Conservation (phyloP, 352 stramenopile species). For the Globisporangium uncinulatum region DNA sequence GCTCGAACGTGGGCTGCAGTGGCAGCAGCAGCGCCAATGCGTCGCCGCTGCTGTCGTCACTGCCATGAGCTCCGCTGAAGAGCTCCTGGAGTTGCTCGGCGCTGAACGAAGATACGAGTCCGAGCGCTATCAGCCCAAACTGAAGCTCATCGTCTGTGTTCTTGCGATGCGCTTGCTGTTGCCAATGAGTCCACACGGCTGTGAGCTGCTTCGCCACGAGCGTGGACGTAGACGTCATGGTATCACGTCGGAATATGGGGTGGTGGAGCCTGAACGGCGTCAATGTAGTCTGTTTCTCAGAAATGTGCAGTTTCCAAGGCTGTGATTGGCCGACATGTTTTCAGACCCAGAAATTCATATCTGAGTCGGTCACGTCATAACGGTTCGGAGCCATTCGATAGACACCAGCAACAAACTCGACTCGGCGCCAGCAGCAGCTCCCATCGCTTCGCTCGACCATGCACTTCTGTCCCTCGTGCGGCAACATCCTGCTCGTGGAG, state of each 20-base stretch:
- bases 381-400: no score
- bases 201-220: background rate
- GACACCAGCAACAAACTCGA: no score
- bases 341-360: no score
- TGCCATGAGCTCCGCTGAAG: slow-evolving; percentile 8
- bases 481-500: slow-evolving; percentile 89
- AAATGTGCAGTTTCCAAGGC: no score
- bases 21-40: slow-evolving; percentile 34
- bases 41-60: background rate
- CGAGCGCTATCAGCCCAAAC: slow-evolving; percentile 47
- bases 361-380: no score
- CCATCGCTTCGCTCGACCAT: slow-evolving; percentile 25
- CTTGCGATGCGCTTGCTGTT: background rate
- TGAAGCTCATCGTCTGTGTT: slow-evolving; percentile 32
- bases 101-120: slow-evolving; percentile 18
- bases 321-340: no score
- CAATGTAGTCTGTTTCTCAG: no score
- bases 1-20: slow-evolving; percentile 16
- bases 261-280: no score
- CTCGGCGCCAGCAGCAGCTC: background rate
- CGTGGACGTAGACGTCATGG: no score
- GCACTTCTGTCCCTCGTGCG: slow-evolving; percentile 89
- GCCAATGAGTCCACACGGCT: background rate
- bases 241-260: no score
- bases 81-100: slow-evolving; percentile 21